Base-by-base conservation (phyloP, 306 rosid genomes). In the Hippophae gyantsensis region DNA sequence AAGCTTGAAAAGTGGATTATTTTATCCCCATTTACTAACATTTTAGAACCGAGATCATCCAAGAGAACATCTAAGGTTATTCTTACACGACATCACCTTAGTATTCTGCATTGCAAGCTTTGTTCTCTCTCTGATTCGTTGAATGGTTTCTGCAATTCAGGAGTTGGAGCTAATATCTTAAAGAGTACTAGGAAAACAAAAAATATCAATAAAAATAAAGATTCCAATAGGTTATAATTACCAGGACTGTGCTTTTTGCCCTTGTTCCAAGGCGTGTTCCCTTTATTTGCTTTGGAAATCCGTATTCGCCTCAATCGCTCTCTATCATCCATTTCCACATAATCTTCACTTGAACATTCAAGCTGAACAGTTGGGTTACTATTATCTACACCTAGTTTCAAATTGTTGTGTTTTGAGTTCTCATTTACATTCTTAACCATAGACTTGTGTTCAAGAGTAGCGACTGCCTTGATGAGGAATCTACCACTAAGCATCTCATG, bases 21-120 rank as follows among this genome's bases (percentile, higher is more conserved):
- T 42, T 48, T 23, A 5, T 68, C 32, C 11, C 48, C 26, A 13
- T 55, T 46, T 13, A 54, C 23, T 18, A 7, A 43, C 65, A 62
- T 41, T 48, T 49, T 55, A 62, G 64, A 72, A 68, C 58, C 56
- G 66, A 66, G 74, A 68, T 63, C 56, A 69, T 43, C 44, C 57
- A 66, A 52, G 59, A 48, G 65, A 74, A 77, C 75, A 71, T 65
- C 65, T 78, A 66, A 72, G 76, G 43, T 72, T 56, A 80, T 75
- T 81, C 95, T 93, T 93, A 86, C 97, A 86, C 81, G 99, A 89
- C 97, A 82, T 93, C 97, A 93, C 99, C 99, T 93, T 93, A 84
- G 99, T 97, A 84, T 82, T 70, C 97, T 89, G 97, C 97, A 93
- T 93, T 8, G 99, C 97, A 52, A 88, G 79, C 79, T 77, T 78